Evolutionary conservation across 352 stramenopile genomes (phyloP).

Genomic region (Phytophthora fragariae): DNA sequence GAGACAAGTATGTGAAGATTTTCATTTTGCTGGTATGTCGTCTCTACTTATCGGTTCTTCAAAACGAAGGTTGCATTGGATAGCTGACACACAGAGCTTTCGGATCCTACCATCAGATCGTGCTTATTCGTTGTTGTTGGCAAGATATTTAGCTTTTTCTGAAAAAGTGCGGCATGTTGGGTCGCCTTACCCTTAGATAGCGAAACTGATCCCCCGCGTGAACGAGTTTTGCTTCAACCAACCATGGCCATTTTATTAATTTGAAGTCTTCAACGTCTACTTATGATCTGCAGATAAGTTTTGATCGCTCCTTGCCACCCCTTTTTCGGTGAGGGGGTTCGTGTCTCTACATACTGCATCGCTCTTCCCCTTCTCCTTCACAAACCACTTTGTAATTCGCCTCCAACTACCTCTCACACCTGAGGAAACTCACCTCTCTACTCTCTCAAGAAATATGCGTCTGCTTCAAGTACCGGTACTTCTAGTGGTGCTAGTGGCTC

Average conservation of each 20-base stretch:
- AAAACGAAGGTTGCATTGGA: no score
- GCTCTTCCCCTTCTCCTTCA: background rate
- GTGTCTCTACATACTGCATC: conserved; percentile 3
- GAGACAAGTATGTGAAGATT: no score
- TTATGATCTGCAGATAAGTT: background rate
- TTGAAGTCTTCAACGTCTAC: background rate
- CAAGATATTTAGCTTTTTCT: no score
- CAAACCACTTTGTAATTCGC: conserved; percentile 17
- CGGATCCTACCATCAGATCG: no score
- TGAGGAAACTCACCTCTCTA: background rate
- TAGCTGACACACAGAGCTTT: no score
- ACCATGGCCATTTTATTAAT: background rate
- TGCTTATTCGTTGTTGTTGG: no score
- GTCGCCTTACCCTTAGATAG: background rate
- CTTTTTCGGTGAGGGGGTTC: background rate
- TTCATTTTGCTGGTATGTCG: no score
- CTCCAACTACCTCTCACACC: background rate
- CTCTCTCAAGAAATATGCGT: conserved; percentile 7
- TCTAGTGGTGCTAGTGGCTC: conserved; percentile 2
- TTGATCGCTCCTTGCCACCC: background rate
- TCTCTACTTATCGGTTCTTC: no score
- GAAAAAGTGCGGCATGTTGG: no score
- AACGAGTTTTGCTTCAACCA: background rate
- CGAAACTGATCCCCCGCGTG: background rate
- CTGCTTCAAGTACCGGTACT: conserved; percentile 9